A percentile compares a stretch with the other conserved stretches of the same genome.
Conservation (phyloP, 176 grass and related monocot species). For the Guadua angustifolia region DNA sequence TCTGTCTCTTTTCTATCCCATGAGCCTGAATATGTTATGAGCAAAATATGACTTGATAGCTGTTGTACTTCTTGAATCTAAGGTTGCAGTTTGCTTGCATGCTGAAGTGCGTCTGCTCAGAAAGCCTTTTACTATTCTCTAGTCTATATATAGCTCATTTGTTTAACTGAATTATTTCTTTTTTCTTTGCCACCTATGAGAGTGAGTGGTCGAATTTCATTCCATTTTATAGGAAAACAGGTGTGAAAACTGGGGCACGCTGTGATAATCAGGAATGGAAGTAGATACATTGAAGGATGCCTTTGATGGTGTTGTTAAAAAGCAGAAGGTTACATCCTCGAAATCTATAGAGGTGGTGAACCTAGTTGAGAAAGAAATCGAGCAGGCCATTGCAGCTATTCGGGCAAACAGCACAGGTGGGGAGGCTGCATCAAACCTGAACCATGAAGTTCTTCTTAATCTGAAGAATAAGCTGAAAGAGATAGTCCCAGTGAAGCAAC, state of each 20-base stretch:
- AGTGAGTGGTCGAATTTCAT: background rate
- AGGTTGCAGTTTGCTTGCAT: background rate
- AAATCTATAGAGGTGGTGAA: slow-evolving; percentile 46
- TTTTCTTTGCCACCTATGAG: background rate
- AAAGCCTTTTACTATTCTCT: slow-evolving; percentile 1
- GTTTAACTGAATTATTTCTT: background rate
- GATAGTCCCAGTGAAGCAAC: slow-evolving; percentile 33
- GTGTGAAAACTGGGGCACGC: background rate
- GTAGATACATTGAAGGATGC: slow-evolving; percentile 44
- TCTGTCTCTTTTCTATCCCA: background rate
- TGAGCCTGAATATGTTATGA: background rate
- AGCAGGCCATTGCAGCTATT: slow-evolving; percentile 37
- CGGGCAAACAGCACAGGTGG: slow-evolving; percentile 18
- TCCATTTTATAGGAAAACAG: slow-evolving; percentile 14
- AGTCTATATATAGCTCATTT: background rate
- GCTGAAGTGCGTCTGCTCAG: background rate
- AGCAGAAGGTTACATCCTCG: slow-evolving; percentile 41
- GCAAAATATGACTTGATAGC: background rate
- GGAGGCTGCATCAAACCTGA: slow-evolving; percentile 1
- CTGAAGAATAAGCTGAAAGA: slow-evolving; percentile 48
- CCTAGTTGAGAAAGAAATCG: slow-evolving; percentile 50
- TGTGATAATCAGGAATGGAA: slow-evolving; percentile 43
- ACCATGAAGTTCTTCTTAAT: slow-evolving; percentile 30
- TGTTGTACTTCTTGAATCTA: background rate
- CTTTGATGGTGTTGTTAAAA: slow-evolving; percentile 49